These are phyloP conservation scores for Kalmusia sp. DNA, from an alignment of 2,329 filamentous ascomycete genomes.

Conservation along the genomic window DNA sequence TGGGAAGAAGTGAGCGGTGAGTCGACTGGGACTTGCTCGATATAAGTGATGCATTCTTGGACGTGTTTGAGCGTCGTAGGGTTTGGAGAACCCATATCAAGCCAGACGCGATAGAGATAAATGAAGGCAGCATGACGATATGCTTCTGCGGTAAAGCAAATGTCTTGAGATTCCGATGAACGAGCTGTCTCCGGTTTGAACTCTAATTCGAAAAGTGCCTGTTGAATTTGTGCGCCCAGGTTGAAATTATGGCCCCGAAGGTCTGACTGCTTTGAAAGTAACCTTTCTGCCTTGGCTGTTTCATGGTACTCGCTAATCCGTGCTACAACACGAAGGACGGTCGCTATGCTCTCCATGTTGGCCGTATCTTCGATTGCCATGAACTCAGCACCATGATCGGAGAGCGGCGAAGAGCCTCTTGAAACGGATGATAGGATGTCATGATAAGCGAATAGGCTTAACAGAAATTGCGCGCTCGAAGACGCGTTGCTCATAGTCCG, in stretches of 20 bases:
- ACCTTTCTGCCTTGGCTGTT: constrained; percentile 22
- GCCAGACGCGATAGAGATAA: constrained; percentile 43
- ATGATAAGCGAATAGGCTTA: constrained; percentile 41
- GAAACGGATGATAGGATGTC: constrained; percentile 42
- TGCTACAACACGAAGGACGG: constrained; percentile 33
- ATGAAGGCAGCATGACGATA: constrained; percentile 43
- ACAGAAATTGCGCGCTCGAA: constrained; percentile 33
- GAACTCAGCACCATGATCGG: constrained; percentile 29
- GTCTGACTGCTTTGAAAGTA: neutral
- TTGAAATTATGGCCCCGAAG: constrained; percentile 28
- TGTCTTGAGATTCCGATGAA: constrained; percentile 12
- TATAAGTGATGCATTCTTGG: constrained; percentile 26
- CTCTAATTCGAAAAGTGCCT: constrained; percentile 24
- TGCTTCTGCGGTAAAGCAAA: constrained; percentile 33
- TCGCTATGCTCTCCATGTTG: constrained; percentile 32
- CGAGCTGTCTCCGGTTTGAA: constrained; percentile 10
- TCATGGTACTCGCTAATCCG: constrained; percentile 35
- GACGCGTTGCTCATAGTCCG: constrained; percentile 17
- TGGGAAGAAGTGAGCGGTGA: constrained; percentile 37
- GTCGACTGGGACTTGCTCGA: constrained; percentile 21
- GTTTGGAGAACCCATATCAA: constrained; percentile 37
- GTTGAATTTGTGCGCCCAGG: constrained; percentile 26
- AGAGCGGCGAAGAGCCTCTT: constrained; percentile 30
- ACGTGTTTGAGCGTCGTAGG: constrained; percentile 38
- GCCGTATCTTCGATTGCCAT: constrained; percentile 30